phyloP scores from a whole-genome alignment of 768 basidiomycete genomes.

The Lactifluus volemus region DNA sequence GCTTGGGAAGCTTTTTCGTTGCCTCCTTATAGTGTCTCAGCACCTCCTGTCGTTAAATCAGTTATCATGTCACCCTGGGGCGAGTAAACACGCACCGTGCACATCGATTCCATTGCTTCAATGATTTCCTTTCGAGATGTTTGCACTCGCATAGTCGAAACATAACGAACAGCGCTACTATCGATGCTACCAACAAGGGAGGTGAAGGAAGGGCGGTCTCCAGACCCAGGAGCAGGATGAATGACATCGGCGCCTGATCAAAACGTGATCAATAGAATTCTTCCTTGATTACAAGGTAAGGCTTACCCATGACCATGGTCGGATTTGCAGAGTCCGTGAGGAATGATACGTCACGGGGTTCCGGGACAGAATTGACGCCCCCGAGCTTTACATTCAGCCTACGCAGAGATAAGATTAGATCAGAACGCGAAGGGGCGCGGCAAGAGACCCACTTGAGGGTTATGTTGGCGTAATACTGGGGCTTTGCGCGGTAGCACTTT shows the following conservation, averaged over 20 bases:
- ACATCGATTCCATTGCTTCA: constrained; percentile 58
- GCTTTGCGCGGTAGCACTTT: constrained; percentile 59
- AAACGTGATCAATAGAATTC: not conserved
- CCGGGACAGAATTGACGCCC: constrained; percentile 73
- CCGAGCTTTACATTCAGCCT: constrained; percentile 83
- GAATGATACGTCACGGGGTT: constrained; percentile 52
- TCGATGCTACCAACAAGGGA: constrained; percentile 77
- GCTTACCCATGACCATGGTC: constrained; percentile 68
- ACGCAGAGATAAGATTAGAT: constrained; percentile 1
- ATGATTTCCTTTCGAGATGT: constrained; percentile 69
- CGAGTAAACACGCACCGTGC: constrained; percentile 32
- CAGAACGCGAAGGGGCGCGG: not conserved
- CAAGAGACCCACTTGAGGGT: constrained; percentile 53
- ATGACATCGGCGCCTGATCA: constrained; percentile 68
- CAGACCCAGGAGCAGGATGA: constrained; percentile 72
- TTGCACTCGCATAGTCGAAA: constrained; percentile 55
- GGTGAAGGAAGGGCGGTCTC: constrained; percentile 75
- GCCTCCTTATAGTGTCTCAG: constrained; percentile 47
- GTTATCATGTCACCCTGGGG: not conserved
- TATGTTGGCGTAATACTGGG: constrained; percentile 77
- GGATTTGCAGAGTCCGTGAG: constrained; percentile 65
- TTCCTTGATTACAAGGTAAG: not conserved
- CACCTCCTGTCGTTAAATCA: constrained; percentile 34
- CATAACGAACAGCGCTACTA: constrained; percentile 63
- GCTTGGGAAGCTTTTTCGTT: constrained; percentile 56